Base-by-base conservation (phyloP, 768 basidiomycete species). In the Russula sp. region DNA sequence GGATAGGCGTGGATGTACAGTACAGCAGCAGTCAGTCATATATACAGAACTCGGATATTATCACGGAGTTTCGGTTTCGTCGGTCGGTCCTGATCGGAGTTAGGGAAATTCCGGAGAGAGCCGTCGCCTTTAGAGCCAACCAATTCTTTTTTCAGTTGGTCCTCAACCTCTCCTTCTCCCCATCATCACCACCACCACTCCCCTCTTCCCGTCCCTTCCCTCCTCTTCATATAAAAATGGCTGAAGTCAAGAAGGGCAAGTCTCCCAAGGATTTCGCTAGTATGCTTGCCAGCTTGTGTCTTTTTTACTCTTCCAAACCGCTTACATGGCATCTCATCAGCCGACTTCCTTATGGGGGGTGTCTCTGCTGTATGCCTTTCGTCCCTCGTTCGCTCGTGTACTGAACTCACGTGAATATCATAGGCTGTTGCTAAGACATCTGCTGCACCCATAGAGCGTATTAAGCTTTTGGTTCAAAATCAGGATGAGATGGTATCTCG, bases 391-490 rank as follows among this genome's bases (percentile, higher is more conserved):
- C 35, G 0, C 45, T 32, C 7, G 3, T 35, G 9, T 34, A 20
- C 46, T 38, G 4, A 5, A 38, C 14, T 64, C 43, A 16, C 62
- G 54, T 65, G 74, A 58, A 42, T 36, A 63, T 35, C 63, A 62
- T 49, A 94, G 92, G 97, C 97, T 69, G 92, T 98, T 75, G 90
- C 97, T 59, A 99, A 99, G 85, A 98, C 97, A 68, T 90, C 90
- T 68, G 97, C 97, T 70, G 97, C 97, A 67, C 97, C 97, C 78
- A 99, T 99, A 72, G 97, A 98, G 85, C 94, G 97, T 74, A 96
- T 99, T 79, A 99, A 99, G 83, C 87, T 98, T 71, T 79, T 96
- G 74, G 88, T 96, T 63, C 93, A 98, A 79, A 98, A 97, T 80
- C 96, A 98, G 86, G 96, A 95, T 84, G 97, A 98, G 82, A 99